phyloP scores from a whole-genome alignment of 805 yeast genomes.

The Starmera quercuum region DNA sequence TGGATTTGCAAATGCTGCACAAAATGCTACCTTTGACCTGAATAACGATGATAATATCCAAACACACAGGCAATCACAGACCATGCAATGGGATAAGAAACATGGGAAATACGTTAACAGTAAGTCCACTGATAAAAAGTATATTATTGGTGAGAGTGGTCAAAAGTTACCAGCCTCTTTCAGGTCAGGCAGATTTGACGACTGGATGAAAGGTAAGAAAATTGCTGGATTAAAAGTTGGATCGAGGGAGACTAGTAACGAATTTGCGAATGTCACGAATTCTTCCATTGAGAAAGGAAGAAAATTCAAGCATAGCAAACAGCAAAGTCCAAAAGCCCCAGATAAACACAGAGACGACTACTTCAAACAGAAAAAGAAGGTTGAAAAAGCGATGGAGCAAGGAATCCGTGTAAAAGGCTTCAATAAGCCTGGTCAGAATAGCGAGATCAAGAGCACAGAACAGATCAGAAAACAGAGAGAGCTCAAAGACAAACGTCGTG shows the following conservation, averaged over 20 bases:
- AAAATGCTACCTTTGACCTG: conserved; percentile 80
- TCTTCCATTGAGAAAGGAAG: conserved; percentile 28
- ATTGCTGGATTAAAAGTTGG: conserved; percentile 48
- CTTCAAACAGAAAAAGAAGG: conserved; percentile 73
- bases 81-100: conserved; percentile 88
- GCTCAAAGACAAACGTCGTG: conserved; percentile 60
- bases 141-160: conserved; percentile 92
- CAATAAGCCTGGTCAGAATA: conserved; percentile 24
- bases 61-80: conserved; percentile 56
- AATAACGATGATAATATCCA: conserved; percentile 69
- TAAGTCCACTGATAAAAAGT: conserved; percentile 74
- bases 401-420: conserved; percentile 68
- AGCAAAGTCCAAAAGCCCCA: conserved; percentile 82
- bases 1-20: conserved; percentile 79
- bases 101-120: conserved; percentile 83
- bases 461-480: conserved; percentile 75
- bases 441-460: conserved; percentile 60
- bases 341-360: conserved; percentile 86
- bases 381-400: conserved; percentile 66
- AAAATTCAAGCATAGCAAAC: conserved; percentile 64
- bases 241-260: conserved; percentile 35
- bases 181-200: conserved; percentile 85
- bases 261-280: conserved; percentile 20
- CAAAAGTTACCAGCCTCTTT: conserved; percentile 86
- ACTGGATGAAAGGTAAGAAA: conserved; percentile 76